phyloP scores from a whole-genome alignment of 2,329 filamentous ascomycete species.

The Aspergillus fumigatiaffinis region DNA sequence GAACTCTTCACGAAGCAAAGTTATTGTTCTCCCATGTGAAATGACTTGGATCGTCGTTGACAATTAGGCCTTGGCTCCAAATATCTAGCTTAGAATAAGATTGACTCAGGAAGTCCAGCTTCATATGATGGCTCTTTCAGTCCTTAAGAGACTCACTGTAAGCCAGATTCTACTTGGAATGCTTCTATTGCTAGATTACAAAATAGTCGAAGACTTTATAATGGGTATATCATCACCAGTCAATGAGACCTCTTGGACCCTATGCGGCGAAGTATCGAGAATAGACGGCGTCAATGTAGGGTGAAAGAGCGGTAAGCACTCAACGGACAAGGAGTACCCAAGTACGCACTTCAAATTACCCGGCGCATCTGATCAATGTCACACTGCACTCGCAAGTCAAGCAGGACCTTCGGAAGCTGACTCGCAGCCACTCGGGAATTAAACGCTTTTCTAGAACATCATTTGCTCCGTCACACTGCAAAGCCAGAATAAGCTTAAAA shows the following conservation, averaged over 20 bases:
- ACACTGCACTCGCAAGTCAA: background rate
- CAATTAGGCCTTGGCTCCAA: background rate
- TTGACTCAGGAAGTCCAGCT: too few species aligned
- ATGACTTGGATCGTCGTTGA: background rate
- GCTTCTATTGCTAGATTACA: background rate
- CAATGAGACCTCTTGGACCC: too few species aligned
- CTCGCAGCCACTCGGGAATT: background rate
- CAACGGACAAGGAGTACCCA: background rate
- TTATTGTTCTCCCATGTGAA: too few species aligned
- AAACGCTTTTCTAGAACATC: background rate
- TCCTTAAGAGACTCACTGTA: too few species aligned
- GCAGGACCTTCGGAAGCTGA: background rate
- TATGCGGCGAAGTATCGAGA: background rate
- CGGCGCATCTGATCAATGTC: conserved; percentile 3
- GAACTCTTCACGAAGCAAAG: too few species aligned
- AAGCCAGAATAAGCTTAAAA: background rate
- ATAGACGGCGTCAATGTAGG: background rate
- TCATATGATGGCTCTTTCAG: too few species aligned
- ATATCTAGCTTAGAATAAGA: background rate
- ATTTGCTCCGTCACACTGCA: background rate
- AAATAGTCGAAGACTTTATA: background rate
- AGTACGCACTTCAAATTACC: conserved; percentile 1
- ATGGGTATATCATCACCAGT: too few species aligned
- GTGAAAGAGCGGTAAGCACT: background rate
- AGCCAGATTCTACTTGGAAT: background rate